Base-by-base conservation (phyloP, 345 rosid species). In the Kandelia obovata region DNA sequence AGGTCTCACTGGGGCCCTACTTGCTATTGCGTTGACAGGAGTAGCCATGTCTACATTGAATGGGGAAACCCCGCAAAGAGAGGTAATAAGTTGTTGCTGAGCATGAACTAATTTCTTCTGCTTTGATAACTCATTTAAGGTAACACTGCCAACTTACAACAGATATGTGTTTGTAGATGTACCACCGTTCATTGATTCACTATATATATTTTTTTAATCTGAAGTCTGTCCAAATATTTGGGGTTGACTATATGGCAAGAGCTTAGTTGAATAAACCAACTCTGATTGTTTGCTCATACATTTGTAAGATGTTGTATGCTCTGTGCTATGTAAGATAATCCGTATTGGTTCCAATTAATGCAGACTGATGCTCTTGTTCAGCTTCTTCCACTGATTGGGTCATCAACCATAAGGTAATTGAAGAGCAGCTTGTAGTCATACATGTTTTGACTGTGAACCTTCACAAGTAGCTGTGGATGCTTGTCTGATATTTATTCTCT, bases 371-470 rank as follows among this genome's bases (percentile, higher is more conserved):
- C 94, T 21, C 86, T 88, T 52, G 90, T 82, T 72, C 84, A 53
- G 37, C 79, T 88, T 79, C 90, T 88, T 79, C 94, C 94, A 10
- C 69, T 88, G 64, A 83, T 88, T 55, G 94, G 94, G 66, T 86
- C 94, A 58, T 88, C 94, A 10, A 75, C 79, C 75, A 65, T 74
- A 77, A 88, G 94, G 94, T 86, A 79, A 65, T 56, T 37, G 34
- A 51, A 51, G 27, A 69, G 62, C 52, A 25, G 32, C 30, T 43
- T 34, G 47, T 52, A 11, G 21, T n/a, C 59, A 1, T 58, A 20
- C 28, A 7, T 34, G 27, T 64, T 51, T 6, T 71, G 73, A 47
- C 20, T 30, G 28, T 17, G 16, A 58, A 58, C 55, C 23, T 37
- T 34, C 68, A 35, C 16, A 34, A 62, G 32, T 23, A 28, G 26